Conservation (phyloP, 1,284 basidiomycete genomes). For the Ganoderma multipileum region DNA sequence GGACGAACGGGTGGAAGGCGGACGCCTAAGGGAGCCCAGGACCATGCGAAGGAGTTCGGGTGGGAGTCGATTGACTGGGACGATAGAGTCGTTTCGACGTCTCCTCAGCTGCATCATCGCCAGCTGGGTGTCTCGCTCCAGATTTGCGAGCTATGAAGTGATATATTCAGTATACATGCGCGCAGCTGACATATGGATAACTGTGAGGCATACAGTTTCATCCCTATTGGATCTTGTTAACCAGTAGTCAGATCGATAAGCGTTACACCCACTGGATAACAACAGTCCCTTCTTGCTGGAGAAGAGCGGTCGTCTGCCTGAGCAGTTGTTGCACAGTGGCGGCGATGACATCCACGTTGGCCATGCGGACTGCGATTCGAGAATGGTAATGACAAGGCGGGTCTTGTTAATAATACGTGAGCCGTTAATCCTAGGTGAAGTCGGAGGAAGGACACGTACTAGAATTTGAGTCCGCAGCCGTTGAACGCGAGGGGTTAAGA, state of each 20-base stretch:
- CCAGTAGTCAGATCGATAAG: neutral
- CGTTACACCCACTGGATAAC: neutral
- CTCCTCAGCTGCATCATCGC: neutral
- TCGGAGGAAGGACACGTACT: too few species aligned
- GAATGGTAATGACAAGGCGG: too few species aligned
- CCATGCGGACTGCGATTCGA: too few species aligned
- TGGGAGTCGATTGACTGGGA: neutral
- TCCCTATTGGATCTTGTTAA: neutral
- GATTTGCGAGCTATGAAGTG: neutral
- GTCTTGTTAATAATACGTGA: neutral
- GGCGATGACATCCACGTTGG: neutral
- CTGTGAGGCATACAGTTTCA: neutral
- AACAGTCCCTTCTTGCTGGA: neutral
- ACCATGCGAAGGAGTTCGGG: neutral
- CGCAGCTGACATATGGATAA: neutral
- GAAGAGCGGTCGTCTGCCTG: neutral
- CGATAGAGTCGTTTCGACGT: neutral
- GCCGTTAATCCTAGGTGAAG: too few species aligned
- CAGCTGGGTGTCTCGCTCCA: neutral
- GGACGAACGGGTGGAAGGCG: neutral
- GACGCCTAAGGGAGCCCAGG: neutral
- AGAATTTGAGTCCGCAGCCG: too few species aligned
- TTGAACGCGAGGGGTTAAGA: neutral
- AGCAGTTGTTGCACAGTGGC: neutral
- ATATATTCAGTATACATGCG: neutral